These are phyloP conservation scores for Penicillium brevicompactum DNA, from an alignment of 2,329 filamentous ascomycete genomes.

Conservation along the genomic window DNA sequence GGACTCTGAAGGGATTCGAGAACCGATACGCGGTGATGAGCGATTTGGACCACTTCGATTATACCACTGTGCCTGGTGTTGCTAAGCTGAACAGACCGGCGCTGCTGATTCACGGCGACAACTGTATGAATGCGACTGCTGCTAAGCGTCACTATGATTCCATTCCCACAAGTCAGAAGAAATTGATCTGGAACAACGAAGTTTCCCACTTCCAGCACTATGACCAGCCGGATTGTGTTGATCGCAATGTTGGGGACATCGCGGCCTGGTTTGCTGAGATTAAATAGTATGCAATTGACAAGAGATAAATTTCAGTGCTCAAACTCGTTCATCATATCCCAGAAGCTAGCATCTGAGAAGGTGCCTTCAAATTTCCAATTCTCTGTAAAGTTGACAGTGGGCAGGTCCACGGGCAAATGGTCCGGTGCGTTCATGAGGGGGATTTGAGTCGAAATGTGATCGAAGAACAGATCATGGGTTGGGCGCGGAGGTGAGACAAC, in stretches of 20 bases:
- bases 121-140: conserved; percentile 34
- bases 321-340: conserved; percentile 17
- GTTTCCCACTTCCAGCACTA: conserved; percentile 33
- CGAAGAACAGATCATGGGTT: conserved; percentile 18
- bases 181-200: conserved; percentile 33
- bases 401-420: not conserved
- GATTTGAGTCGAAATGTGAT: conserved; percentile 11
- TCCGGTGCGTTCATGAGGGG: not conserved
- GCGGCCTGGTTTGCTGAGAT: conserved; percentile 26
- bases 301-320: conserved; percentile 7
- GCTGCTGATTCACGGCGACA: conserved; percentile 33
- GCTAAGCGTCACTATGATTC: conserved; percentile 15
- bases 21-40: conserved; percentile 36
- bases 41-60: conserved; percentile 33
- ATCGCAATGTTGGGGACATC: conserved; percentile 32
- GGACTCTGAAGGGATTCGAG: conserved; percentile 33
- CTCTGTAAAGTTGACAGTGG: not conserved
- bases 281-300: conserved; percentile 3
- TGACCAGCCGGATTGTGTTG: conserved; percentile 30
- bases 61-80: conserved; percentile 31
- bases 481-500: conserved; percentile 13
- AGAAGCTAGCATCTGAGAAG: conserved; percentile 20
- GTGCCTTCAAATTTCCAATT: conserved; percentile 11
- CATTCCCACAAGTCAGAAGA: conserved; percentile 23
- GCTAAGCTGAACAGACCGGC: conserved; percentile 32